Evolutionary conservation across 1,284 basidiomycete species (phyloP).

Genomic region (Cerrena zonata): DNA sequence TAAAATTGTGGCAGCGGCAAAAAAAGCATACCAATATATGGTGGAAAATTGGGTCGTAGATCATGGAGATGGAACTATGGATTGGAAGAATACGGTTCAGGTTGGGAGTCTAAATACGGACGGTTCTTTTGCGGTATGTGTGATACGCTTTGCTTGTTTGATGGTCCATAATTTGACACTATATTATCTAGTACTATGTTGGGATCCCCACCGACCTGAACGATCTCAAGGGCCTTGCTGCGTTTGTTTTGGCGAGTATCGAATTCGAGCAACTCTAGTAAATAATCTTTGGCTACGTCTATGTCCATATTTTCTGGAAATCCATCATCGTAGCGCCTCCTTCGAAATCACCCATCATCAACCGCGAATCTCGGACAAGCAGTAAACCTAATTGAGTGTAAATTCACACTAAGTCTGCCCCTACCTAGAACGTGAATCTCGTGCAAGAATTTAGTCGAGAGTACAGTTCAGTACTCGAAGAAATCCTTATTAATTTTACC

Average conservation of each 20-base stretch:
- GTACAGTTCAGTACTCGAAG: no score
- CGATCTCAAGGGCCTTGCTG: constrained; percentile 43
- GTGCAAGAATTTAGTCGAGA: no score
- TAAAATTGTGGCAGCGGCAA: constrained; percentile 32
- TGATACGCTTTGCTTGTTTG: not conserved
- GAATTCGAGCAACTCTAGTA: constrained; percentile 31
- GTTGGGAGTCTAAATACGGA: constrained; percentile 38
- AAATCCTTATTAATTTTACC: no score
- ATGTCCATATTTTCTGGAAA: no score
- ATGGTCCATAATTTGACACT: constrained; percentile 14
- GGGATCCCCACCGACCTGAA: constrained; percentile 35
- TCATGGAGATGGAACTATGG: constrained; percentile 39
- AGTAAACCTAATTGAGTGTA: no score
- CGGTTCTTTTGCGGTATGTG: constrained; percentile 37
- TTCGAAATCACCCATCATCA: no score
- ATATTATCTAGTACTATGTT: constrained; percentile 45
- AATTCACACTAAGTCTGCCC: no score
- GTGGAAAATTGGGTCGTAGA: constrained; percentile 36
- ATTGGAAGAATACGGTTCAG: constrained; percentile 39
- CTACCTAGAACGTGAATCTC: no score
- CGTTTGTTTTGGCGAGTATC: constrained; percentile 43
- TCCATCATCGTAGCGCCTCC: no score
- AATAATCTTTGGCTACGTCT: no score
- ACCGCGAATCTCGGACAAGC: no score
- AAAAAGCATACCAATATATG: constrained; percentile 41